Conservation (phyloP, 176 grass and related monocot species). For the Oropetium thomaeum region DNA sequence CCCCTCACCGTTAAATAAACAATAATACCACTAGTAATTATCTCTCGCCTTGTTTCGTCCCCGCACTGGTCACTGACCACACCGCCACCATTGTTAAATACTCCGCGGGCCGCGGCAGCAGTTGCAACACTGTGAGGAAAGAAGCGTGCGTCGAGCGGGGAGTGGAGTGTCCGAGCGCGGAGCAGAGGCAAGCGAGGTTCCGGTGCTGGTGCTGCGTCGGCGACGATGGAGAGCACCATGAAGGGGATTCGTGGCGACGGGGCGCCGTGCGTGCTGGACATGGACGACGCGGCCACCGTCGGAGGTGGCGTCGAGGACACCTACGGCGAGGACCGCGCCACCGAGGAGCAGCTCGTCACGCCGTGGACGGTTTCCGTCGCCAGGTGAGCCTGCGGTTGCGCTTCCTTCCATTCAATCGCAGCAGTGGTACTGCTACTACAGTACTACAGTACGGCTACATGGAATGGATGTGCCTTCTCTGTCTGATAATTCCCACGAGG, state of each 20-base stretch:
- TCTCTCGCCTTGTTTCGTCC: not conserved
- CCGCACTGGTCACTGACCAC: constrained; percentile 25
- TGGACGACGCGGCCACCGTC: constrained; percentile 57
- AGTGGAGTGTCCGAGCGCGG: not conserved
- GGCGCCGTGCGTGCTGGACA: constrained; percentile 58
- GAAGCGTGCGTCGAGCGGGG: not conserved
- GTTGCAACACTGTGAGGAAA: not conserved
- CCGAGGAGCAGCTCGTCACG: constrained; percentile 89
- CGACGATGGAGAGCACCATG: constrained; percentile 75
- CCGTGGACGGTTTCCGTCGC: constrained; percentile 91
- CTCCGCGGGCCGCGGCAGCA: not conserved
- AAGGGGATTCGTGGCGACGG: constrained; percentile 52
- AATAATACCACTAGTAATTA: not conserved
- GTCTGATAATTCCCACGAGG: not conserved
- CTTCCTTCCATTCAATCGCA: not conserved
- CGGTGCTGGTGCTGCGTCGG: not conserved
- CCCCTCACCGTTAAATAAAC: not conserved
- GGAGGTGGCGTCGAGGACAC: constrained; percentile 75
- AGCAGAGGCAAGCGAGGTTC: not conserved
- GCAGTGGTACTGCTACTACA: not conserved
- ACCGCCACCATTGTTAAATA: constrained; percentile 14
- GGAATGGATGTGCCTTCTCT: constrained; percentile 7
- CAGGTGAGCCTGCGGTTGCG: constrained; percentile 43
- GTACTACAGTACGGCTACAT: not conserved
- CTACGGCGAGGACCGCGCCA: constrained; percentile 85